Percentiles rank a stretch among this genome's conserved stretches.
Evolutionary conservation across 2,329 filamentous ascomycete species (phyloP).

Genomic region (Geoglossum cookeanum): DNA sequence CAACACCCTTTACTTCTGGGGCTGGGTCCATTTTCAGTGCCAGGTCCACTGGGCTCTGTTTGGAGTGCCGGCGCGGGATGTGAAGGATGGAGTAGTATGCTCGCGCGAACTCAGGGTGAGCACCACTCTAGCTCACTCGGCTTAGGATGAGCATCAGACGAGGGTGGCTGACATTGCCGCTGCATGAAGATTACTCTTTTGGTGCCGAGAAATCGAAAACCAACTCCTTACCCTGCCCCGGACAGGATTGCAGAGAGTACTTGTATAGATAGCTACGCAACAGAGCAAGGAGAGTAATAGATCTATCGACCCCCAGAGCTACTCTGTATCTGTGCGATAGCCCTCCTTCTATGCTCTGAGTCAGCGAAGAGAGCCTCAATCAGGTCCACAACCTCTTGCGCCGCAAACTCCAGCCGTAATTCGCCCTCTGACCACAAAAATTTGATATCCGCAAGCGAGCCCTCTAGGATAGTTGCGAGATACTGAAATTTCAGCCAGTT

Average conservation of each 20-base stretch:
- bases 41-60: no score
- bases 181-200: neutral
- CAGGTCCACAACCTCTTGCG: constrained; percentile 41
- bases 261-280: neutral
- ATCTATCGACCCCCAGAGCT: constrained; percentile 19
- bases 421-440: constrained; percentile 47
- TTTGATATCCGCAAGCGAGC: constrained; percentile 43
- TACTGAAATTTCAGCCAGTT: constrained; percentile 49
- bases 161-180: neutral
- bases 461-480: constrained; percentile 41
- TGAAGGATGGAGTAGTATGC: no score
- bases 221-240: neutral
- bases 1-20: no score
- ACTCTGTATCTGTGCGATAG: constrained; percentile 36
- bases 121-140: no score
- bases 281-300: neutral
- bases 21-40: no score
- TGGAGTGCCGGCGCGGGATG: no score
- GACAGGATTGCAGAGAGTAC: neutral
- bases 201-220: neutral
- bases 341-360: constrained; percentile 35
- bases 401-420: constrained; percentile 39
- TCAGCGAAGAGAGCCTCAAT: constrained; percentile 46
- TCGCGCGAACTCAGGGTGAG: no score
- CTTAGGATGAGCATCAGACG: neutral